These are phyloP conservation scores for Porphyrellus cyaneotinctus DNA, from an alignment of 768 basidiomycete genomes.

Conservation along the genomic window DNA sequence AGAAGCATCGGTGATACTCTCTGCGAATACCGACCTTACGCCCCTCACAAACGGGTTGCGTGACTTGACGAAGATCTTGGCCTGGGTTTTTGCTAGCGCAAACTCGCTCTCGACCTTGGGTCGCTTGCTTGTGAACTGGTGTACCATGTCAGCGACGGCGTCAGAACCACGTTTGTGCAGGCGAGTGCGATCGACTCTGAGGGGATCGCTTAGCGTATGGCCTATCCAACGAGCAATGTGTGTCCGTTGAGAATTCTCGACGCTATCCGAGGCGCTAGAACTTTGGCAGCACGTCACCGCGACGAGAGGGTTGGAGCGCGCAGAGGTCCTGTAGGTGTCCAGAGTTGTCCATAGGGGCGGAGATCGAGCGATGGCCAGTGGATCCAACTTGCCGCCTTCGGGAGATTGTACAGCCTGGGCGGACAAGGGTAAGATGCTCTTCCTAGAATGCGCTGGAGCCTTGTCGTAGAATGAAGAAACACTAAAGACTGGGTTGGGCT, in stretches of 20 bases:
- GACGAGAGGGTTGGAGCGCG: background rate
- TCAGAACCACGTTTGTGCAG: slow-evolving; percentile 24
- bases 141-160: slow-evolving; percentile 17
- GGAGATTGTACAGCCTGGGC: slow-evolving; percentile 18
- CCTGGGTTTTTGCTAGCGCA: slow-evolving; percentile 10
- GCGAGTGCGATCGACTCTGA: slow-evolving; percentile 23
- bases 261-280: background rate
- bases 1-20: background rate
- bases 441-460: background rate
- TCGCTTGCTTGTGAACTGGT: slow-evolving; percentile 20
- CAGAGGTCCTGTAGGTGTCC: background rate
- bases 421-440: slow-evolving; percentile 15
- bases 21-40: slow-evolving; percentile 18
- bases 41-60: slow-evolving; percentile 24
- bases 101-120: slow-evolving; percentile 22
- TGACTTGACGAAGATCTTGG: background rate
- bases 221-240: background rate
- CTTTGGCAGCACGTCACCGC: background rate
- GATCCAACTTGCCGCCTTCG: slow-evolving; percentile 13
- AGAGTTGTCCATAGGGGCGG: slow-evolving; percentile 26
- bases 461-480: slow-evolving; percentile 20
- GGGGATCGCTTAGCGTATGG: slow-evolving; percentile 4
- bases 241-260: background rate
- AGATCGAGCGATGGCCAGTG: slow-evolving; percentile 25
- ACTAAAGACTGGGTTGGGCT: background rate